phyloP scores from a whole-genome alignment of 139 green algal genomes.

The Diplosphaera chodatii region DNA sequence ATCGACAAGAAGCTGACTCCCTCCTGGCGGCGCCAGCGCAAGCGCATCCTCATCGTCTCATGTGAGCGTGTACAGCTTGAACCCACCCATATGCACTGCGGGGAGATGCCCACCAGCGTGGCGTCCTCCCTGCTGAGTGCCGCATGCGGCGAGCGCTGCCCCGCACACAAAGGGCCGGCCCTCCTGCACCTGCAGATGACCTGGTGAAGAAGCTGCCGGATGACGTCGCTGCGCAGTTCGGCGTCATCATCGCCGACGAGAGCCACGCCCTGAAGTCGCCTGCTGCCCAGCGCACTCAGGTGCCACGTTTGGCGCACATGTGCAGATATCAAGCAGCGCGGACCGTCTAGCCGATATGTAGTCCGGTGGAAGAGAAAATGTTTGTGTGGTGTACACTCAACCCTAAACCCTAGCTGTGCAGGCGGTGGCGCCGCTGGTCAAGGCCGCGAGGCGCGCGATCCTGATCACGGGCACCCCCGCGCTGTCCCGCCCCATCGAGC shows the following conservation, averaged over 20 bases:
- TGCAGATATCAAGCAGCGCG: too few relatives aligned
- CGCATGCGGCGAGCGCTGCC: too few relatives aligned
- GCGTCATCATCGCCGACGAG: slow-evolving; percentile 48
- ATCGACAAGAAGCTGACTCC: slow-evolving; percentile 3
- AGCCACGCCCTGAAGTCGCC: slow-evolving; percentile 43
- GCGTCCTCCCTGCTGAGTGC: too few relatives aligned
- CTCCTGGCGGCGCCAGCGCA: not conserved
- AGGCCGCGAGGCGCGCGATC: slow-evolving; percentile 15
- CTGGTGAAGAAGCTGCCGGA: slow-evolving; percentile 26
- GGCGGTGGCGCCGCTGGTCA: slow-evolving; percentile 8
- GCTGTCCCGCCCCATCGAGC: slow-evolving; percentile 40
- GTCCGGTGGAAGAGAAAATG: too few relatives aligned
- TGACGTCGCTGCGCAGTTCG: not conserved
- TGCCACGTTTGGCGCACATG: too few relatives aligned
- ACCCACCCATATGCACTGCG: too few relatives aligned
- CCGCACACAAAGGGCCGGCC: too few relatives aligned
- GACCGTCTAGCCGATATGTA: too few relatives aligned
- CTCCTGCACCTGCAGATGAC: slow-evolving; percentile 23
- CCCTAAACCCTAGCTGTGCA: too few relatives aligned
- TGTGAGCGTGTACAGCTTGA: not conserved
- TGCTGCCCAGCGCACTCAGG: slow-evolving; percentile 13
- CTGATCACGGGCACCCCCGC: slow-evolving; percentile 43
- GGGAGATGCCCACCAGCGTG: too few relatives aligned
- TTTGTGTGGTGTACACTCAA: too few relatives aligned
- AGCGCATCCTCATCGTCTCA: not conserved